Base-by-base conservation (phyloP, 768 basidiomycete genomes). In the Termitomyces sp. region DNA sequence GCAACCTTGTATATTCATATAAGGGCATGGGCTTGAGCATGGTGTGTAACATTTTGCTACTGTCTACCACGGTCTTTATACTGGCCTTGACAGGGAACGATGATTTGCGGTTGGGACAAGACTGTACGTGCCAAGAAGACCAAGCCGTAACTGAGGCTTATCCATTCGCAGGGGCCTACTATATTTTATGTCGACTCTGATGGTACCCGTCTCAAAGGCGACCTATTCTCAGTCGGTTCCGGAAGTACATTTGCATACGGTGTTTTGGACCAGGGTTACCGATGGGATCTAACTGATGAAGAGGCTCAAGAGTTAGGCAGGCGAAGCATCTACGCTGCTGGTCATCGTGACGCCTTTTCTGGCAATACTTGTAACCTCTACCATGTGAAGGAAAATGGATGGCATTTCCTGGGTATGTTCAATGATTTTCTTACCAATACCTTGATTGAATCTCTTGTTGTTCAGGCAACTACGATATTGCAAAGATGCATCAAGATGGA, bases 31-130 rank as follows among this genome's bases (percentile, higher is more conserved):
- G 97, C 5, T 73, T 99, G 60, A 95, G 93, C 70, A 99, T 99
- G 96, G 94, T 94, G 54, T n/a, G 86, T 70, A 25, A 25, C 12
- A 21, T 16, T 23, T 44, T 50, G 43, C 48, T 49, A 21, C 21
- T 58, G 10, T 3, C 17, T 27, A 2, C 28, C 12, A 27, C 2
- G 6, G 3, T 10, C 25, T 46, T n/a, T 25, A 46, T 45, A 10
- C n/a, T 46, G n/a, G 27, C 35, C 27, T 47, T 30, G 14, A 47
- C 64, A 95, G 94, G 97, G 97, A 49, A 99, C 97, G 0, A 99
- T 98, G 97, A 95, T 99, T 55, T 98, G 95, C 66, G 97, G 97
- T 27, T 98, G 95, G 94, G 97, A 99, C 75, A 98, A 98, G 78
- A 98, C 95, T 12, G 91, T 89, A 59, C 64, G 87, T 73, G 32